A percentile compares a stretch with the other conserved stretches of the same genome.
Evolutionary conservation across 176 grass and related monocot genomes (phyloP).

Genomic region (Zizania latifolia): DNA sequence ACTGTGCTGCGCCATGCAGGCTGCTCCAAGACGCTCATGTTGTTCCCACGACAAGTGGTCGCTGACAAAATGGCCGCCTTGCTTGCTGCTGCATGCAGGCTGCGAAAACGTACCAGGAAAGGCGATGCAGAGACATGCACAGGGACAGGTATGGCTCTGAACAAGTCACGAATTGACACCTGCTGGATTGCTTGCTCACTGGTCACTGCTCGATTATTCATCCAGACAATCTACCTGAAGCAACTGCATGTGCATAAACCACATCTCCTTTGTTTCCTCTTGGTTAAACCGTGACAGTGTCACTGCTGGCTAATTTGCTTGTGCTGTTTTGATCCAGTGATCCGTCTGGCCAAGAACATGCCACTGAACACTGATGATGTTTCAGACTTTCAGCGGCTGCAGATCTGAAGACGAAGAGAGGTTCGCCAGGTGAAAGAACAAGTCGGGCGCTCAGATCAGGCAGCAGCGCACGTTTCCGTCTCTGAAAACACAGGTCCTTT

Average conservation of each 20-base stretch:
- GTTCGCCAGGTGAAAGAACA: not conserved
- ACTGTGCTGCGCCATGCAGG: not conserved
- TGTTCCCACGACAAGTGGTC: conserved; percentile 22
- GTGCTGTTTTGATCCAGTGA: not conserved
- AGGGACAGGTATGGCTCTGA: not conserved
- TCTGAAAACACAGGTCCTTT: conserved; percentile 2
- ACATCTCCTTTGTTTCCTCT: not conserved
- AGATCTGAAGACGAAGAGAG: not conserved
- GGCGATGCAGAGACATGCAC: not conserved
- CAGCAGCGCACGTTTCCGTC: conserved; percentile 8
- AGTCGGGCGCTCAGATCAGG: not conserved
- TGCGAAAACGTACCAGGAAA: not conserved
- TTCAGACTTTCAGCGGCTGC: too few species aligned
- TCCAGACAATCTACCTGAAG: not conserved
- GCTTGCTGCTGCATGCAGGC: not conserved
- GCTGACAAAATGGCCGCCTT: conserved; percentile 2
- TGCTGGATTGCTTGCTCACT: not conserved
- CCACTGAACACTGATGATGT: not conserved
- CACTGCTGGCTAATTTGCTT: not conserved
- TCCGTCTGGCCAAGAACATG: not conserved
- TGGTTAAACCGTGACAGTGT: too few species aligned
- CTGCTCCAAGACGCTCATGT: not conserved
- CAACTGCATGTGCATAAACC: not conserved
- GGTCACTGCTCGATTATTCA: not conserved
- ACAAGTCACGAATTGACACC: not conserved